phyloP scores from a whole-genome alignment of 2,329 filamentous ascomycete genomes.

The Phialemoniopsis sp. region DNA sequence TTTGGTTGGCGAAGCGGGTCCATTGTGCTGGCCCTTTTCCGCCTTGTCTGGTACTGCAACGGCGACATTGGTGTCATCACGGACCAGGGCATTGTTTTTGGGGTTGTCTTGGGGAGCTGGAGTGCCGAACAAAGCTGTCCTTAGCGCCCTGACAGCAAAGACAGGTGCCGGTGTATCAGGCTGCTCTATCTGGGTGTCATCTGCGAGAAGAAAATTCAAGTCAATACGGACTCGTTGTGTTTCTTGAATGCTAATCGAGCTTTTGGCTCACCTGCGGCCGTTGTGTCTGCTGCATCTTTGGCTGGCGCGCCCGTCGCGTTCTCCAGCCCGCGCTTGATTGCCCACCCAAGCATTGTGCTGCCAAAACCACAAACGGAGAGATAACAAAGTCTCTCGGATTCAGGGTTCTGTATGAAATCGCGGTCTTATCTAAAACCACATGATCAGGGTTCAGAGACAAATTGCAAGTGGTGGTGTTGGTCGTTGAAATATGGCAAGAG shows the following conservation, averaged over 20 bases:
- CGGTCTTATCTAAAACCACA: too few species aligned
- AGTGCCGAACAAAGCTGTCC: constrained; percentile 60
- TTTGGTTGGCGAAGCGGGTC: constrained; percentile 39
- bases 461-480: too few species aligned
- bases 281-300: too few species aligned
- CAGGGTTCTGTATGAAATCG: too few species aligned
- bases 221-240: too few species aligned
- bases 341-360: constrained; percentile 55
- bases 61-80: constrained; percentile 15
- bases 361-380: neutral
- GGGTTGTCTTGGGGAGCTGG: constrained; percentile 31
- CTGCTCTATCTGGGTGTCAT: constrained; percentile 45
- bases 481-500: neutral
- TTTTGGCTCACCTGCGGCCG: too few species aligned
- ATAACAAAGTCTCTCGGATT: too few species aligned
- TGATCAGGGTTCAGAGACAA: too few species aligned
- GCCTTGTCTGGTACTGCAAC: constrained; percentile 9
- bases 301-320: constrained; percentile 28
- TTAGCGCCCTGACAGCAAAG: constrained; percentile 62
- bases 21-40: constrained; percentile 4
- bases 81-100: constrained; percentile 8
- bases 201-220: constrained; percentile 17
- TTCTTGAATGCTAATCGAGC: too few species aligned
- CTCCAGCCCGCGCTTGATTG: constrained; percentile 44
- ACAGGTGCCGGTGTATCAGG: constrained; percentile 64